Evolutionary conservation across 129 eudicot species (phyloP), one percentile per base, ranked within the genome.

Genomic region (Lactuca sativa): DNA sequence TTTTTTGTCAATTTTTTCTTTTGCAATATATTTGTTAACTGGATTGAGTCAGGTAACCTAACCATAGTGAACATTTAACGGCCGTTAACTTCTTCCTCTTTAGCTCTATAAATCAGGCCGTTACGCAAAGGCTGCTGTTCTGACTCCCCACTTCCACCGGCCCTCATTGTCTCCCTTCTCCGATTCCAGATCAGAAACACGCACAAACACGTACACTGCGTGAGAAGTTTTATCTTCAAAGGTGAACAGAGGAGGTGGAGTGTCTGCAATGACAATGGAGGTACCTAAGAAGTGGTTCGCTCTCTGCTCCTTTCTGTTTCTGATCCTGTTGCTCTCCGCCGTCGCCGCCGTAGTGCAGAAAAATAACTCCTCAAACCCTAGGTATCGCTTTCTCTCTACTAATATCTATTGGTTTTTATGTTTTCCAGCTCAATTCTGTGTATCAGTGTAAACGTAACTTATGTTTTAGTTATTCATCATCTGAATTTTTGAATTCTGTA

Each of bases 101-200:
- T 37, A 59, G 32, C 80, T 71, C 87, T 80, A 85, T 88, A 88
- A 79, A 85, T 67, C 74, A 65, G 36, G 76, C 89, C 77, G 81
- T 79, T 81, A 82, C 82, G 61, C 72, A 71, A 67, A 56, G 59
- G 5, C 82, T 70, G 67, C 68, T 67, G 18, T 74, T 80, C 83
- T 70, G 72, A 77, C 81, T 81, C 71, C 64, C 71, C 75, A 57
- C 70, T 40, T 54, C 7, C 63, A 53, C 30, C 74, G 14, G 51
- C 56, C 69, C 71, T 47, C 65, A 64, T 62, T 18, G 47, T 41
- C 53, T 33, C 59, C 69, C 68, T 74, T 59, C 32, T 30, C 56
- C 41, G 70, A 73, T 12, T 64, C 64, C 59, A 10, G 13, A 49
- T 37, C 57, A 12, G 43, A 40, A 62, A 76, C 70, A 69, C 74